These are phyloP conservation scores for Nepenthes gracilis DNA, from an alignment of 148 eudicot genomes.

Conservation along the genomic window DNA sequence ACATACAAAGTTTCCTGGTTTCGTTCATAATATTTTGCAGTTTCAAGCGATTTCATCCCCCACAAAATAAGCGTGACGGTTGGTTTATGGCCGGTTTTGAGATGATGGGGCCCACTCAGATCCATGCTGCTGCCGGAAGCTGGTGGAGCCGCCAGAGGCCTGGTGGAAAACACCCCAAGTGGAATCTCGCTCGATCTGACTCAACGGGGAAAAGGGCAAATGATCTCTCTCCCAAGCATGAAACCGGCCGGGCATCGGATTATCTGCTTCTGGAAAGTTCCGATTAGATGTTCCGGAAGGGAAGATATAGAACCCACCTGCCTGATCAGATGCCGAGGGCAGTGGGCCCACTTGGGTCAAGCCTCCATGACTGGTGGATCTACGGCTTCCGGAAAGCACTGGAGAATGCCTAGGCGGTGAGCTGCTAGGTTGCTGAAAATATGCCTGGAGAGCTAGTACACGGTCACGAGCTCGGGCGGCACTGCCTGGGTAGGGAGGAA, in stretches of 20 bases:
- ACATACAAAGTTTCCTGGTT: too few relatives aligned
- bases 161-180: conserved; percentile 50
- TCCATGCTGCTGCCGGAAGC: conserved; percentile 60
- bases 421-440: conserved; percentile 48
- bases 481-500: conserved; percentile 77
- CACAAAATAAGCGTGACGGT: too few relatives aligned
- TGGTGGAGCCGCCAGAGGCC: conserved; percentile 22
- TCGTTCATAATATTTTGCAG: too few relatives aligned
- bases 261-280: conserved; percentile 44
- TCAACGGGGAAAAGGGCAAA: conserved; percentile 24
- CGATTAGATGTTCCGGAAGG: conserved; percentile 49
- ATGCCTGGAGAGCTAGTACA: conserved; percentile 76
- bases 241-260: conserved; percentile 23
- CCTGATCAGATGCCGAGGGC: conserved; percentile 56
- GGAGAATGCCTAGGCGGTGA: conserved; percentile 42
- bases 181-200: conserved; percentile 46
- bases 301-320: conserved; percentile 47
- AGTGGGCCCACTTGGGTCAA: conserved; percentile 16
- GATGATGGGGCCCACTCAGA: conserved; percentile 56
- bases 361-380: conserved; percentile 49
- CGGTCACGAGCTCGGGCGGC: conserved; percentile 82
- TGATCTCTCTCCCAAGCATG: conserved; percentile 60
- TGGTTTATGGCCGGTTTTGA: too few relatives aligned
- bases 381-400: conserved; percentile 28
- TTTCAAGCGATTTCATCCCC: too few relatives aligned